A percentile compares a stretch with the other conserved stretches of the same genome.
These are phyloP conservation scores for Fragaria vesca DNA, from an alignment of 306 rosid genomes.

Conservation along the genomic window DNA sequence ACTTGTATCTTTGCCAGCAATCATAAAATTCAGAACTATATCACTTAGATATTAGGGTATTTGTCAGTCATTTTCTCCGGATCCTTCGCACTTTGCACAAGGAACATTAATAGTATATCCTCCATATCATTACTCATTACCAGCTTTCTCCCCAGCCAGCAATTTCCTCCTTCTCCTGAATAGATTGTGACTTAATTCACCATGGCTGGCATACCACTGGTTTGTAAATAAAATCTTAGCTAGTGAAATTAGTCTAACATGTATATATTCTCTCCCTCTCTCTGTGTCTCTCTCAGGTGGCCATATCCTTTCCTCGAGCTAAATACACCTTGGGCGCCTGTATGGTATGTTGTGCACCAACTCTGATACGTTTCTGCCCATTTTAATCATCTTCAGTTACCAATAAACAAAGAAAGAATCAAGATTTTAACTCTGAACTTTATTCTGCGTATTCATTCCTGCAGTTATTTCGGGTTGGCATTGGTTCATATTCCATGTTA, in stretches of 20 bases:
- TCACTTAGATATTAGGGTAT: constrained; percentile 46
- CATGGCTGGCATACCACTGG: neutral
- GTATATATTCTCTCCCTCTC: neutral
- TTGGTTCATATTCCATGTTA: constrained; percentile 60
- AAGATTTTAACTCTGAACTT: neutral
- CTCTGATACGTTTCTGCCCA: neutral
- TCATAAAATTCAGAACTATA: constrained; percentile 61
- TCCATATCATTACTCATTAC: constrained; percentile 38
- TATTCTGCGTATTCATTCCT: neutral
- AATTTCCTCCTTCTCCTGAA: no score
- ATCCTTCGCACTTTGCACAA: constrained; percentile 60
- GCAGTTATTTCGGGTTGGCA: constrained; percentile 63
- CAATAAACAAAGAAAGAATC: neutral
- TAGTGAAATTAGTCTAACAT: neutral
- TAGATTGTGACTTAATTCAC: no score
- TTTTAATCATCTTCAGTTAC: neutral
- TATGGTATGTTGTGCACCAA: constrained; percentile 43
- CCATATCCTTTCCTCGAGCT: constrained; percentile 79
- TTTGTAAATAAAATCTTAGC: neutral
- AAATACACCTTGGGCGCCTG: constrained; percentile 56
- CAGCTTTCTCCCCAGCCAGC: no score
- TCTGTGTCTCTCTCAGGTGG: constrained; percentile 33
- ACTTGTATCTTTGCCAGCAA: constrained; percentile 77
- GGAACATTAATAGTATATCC: constrained; percentile 76
- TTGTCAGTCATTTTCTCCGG: constrained; percentile 53